A percentile compares a stretch with the other conserved stretches of the same genome.
phyloP scores from a whole-genome alignment of 2,329 filamentous ascomycete species.

The Herpotrichia juniperi region DNA sequence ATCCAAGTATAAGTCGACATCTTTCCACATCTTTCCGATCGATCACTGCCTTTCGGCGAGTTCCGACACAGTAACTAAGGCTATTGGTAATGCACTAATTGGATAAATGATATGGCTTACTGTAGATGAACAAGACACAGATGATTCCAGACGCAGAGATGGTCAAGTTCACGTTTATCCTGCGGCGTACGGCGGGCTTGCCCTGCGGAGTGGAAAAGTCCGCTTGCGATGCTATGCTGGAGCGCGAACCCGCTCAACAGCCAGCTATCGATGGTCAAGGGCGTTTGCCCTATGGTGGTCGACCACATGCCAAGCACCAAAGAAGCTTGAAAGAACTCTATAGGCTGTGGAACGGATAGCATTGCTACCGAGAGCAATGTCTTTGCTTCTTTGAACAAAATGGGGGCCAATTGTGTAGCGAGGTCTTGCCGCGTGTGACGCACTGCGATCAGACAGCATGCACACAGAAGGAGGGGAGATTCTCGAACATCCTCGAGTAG shows the following conservation, averaged over 20 bases:
- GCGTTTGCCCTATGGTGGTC: conserved; percentile 53
- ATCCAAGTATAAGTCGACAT: conserved; percentile 46
- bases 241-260: conserved; percentile 52
- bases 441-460: conserved; percentile 50
- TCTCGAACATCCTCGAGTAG: conserved; percentile 42
- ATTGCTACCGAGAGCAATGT: conserved; percentile 35
- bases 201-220: conserved; percentile 34
- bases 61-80: conserved; percentile 52
- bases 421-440: conserved; percentile 49
- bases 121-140: conserved; percentile 53
- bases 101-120: conserved; percentile 15
- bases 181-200: conserved; percentile 7
- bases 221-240: conserved; percentile 49
- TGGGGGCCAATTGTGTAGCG: conserved; percentile 43
- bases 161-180: conserved; percentile 32
- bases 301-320: conserved; percentile 55
- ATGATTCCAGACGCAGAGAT: conserved; percentile 52
- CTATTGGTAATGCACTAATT: neutral
- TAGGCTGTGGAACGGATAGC: conserved; percentile 46
- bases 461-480: conserved; percentile 48
- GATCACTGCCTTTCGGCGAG: conserved; percentile 47
- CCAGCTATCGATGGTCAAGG: conserved; percentile 54
- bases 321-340: conserved; percentile 53
- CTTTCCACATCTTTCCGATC: conserved; percentile 45
- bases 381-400: conserved; percentile 46